Percentiles rank a stretch among this genome's conserved stretches.
Evolutionary conservation across 352 stramenopile species (phyloP).

Genomic region (Phytophthora ramorum): DNA sequence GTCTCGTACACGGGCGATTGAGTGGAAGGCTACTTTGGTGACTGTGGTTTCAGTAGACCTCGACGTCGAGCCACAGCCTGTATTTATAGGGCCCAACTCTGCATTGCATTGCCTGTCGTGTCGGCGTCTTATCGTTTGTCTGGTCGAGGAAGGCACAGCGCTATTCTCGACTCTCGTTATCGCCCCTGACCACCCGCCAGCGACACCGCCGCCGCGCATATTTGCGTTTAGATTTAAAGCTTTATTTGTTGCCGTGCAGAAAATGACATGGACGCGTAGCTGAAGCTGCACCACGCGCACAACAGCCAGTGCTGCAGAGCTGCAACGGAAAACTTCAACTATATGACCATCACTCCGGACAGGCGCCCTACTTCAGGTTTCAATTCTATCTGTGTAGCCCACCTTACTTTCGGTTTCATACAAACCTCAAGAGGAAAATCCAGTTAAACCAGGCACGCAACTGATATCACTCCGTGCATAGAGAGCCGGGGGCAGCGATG

Average conservation of each 20-base stretch:
- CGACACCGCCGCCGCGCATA: not conserved
- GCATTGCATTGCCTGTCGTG: no score
- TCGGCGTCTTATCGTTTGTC: no score
- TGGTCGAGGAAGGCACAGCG: no score
- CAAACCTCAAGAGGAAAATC: constrained; percentile 17
- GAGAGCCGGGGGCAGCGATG: constrained; percentile 26
- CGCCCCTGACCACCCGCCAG: no score
- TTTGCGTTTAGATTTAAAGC: not conserved
- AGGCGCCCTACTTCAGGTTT: not conserved
- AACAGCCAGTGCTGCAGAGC: not conserved
- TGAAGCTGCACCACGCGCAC: no score
- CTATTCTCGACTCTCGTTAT: no score
- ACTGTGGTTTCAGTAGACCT: constrained; percentile 25
- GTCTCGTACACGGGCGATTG: not conserved
- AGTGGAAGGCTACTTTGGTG: constrained; percentile 11
- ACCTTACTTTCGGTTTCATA: not conserved
- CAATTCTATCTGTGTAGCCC: not conserved
- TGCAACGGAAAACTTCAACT: constrained; percentile 19
- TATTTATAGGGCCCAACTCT: constrained; percentile 29
- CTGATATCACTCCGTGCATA: constrained; percentile 22
- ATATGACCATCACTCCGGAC: constrained; percentile 14
- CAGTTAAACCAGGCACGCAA: constrained; percentile 17
- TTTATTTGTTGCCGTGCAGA: not conserved
- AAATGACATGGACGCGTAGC: not conserved
- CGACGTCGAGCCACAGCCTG: not conserved